Base-by-base conservation (phyloP, 2,329 filamentous ascomycete species). In the Apiospora malaysiana region DNA sequence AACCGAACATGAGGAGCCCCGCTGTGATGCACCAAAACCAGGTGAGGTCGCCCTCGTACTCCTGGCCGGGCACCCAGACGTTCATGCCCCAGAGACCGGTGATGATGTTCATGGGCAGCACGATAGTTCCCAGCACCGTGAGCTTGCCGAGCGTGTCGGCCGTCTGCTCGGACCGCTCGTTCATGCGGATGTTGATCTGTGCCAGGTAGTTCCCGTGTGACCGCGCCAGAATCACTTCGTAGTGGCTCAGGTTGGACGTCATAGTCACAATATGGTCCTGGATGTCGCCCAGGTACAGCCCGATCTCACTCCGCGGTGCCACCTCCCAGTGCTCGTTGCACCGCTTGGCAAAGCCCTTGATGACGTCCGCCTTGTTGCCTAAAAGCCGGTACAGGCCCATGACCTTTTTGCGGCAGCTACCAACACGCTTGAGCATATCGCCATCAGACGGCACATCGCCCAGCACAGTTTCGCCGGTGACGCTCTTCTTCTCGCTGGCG, bases 61-160 rank as follows among this genome's bases (percentile, higher is more conserved):
- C 92, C 81, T 98, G 95, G 1, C 96, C 96, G 0, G 96, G 96
- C 0, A 99, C 96, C 86, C 94, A 94, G 46, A 95, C 93, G 85
- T 99, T 99, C 95, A 98, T 98, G 68, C 95, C 96, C 95, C 95
- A 99, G 77, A 98, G 90, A 75, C 96, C 96, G 2, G 96, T 98
- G 77, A 99, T 95, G 79, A 99, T 97, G 80, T 99, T 99, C 95
- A 99, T 97, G 14, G 96, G 96, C 70, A 99, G 85, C 3, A 99
- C 95, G 75, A 99, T 98, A 7, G 96, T 99, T 74, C 96, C 96
- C 0, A 99, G 87, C 0, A 99, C 96, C 0, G 96, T 98, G 72
- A 99, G 88, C 81, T 96, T 97, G 74, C 95, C 95, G 16, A 99
- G 88, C 1, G 98, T 94, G 79, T 99, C 95, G 51, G 94, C 94